Base-by-base conservation (phyloP, 83 land plant genomes). In the Thuja plicata region DNA sequence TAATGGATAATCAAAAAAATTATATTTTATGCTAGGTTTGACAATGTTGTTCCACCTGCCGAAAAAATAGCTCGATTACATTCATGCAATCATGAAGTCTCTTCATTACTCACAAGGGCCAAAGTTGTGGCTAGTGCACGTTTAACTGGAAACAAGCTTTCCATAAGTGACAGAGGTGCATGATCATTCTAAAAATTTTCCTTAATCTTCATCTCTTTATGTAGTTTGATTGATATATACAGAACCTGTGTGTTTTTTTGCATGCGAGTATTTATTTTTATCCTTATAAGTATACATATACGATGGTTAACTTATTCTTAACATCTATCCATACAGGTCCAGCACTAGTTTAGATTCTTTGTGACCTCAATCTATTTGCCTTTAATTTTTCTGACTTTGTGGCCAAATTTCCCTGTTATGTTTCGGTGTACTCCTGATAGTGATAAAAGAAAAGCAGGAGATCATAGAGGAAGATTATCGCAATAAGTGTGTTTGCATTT, bases 71-170 rank as follows among this genome's bases (percentile, higher is more conserved):
- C 86, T 15, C 71, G 90, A 60, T 73, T 94, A 66, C 97, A 96
- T 90, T 93, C 95, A 21, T 87, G 86, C 4, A 97, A 92, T 89
- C 43, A 37, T 30, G 99, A 97, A 90, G 93, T 93, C 43, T 74
- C 93, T 16, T 78, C 52, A 17, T 19, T 95, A 73, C 88, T 94
- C 41, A 96, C 90, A 87, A 94, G 90, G 85, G 94, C 96, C 27
- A 95, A 93, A 88, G 88, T 89, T 40, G 96, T 94, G 24, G 95
- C 95, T 24, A 92, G 90, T 84, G 93, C 98, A 21, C 94, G 99
- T 13, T 88, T 94, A 35, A n/a, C n/a, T n/a, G n/a, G n/a, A n/a
- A n/a, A n/a, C n/a, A n/a, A n/a, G n/a, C n/a, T n/a, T n/a, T n/a
- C n/a, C n/a, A n/a, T n/a, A n/a, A n/a, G n/a, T n/a, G n/a, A 83